Conservation (phyloP, 2,329 filamentous ascomycete species). For the Diaporthe vaccinii region DNA sequence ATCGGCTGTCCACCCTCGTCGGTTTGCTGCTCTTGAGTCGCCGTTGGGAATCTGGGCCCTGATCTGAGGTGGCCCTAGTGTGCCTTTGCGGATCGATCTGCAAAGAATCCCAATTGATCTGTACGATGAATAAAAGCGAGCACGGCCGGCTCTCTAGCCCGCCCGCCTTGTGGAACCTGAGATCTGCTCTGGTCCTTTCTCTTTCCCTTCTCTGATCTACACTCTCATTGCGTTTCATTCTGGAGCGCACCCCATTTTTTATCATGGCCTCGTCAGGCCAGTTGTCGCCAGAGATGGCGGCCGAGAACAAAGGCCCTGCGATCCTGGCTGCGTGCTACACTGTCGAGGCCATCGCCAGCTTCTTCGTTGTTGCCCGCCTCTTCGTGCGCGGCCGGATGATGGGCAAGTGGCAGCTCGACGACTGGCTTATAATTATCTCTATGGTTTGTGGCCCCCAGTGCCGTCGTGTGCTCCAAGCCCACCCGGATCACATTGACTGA, state of each 20-base stretch:
- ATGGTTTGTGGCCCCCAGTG: constrained; percentile 45
- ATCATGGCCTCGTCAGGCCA: constrained; percentile 24
- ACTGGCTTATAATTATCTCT: constrained; percentile 52
- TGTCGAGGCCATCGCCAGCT: constrained; percentile 48
- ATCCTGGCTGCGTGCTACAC: constrained; percentile 51
- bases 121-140: constrained; percentile 24
- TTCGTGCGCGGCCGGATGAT: constrained; percentile 50
- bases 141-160: constrained; percentile 10
- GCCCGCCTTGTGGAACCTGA: background rate
- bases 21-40: background rate
- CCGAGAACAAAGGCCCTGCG: constrained; percentile 51
- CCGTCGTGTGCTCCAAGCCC: no score
- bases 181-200: background rate
- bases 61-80: constrained; percentile 16
- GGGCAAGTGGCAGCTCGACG: constrained; percentile 52
- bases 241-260: background rate
- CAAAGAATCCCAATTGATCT: background rate
- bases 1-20: background rate
- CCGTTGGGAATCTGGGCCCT: background rate
- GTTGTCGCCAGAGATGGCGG: constrained; percentile 35
- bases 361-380: constrained; percentile 51
- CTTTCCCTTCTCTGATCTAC: constrained; percentile 1
- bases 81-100: constrained; percentile 22
- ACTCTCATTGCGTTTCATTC: background rate
- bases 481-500: background rate